These are phyloP conservation scores for Immersiella caudata DNA, from an alignment of 495 filamentous ascomycete species.

Conservation along the genomic window DNA sequence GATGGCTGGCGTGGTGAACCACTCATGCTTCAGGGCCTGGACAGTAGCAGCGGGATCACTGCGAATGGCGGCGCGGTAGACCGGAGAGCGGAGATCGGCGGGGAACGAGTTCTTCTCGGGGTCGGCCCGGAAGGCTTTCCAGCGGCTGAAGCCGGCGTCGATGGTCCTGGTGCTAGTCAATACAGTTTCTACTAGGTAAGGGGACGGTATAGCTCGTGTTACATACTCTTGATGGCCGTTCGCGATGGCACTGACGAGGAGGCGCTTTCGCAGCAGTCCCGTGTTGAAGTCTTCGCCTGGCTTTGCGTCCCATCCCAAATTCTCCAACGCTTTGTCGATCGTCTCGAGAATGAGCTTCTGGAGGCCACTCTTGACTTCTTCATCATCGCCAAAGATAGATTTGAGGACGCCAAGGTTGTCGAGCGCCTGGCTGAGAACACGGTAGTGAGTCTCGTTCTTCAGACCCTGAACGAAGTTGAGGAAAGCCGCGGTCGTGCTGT, in stretches of 20 bases:
- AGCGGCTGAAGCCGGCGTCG: conserved; percentile 71
- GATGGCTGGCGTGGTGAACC: conserved; percentile 74
- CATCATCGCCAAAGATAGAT: conserved; percentile 56
- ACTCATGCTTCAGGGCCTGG: conserved; percentile 75
- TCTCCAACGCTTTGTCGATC: conserved; percentile 68
- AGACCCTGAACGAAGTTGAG: conserved; percentile 81
- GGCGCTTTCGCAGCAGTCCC: conserved; percentile 74
- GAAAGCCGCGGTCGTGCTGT: conserved; percentile 76
- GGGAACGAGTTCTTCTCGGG: conserved; percentile 69
- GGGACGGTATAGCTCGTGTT: background rate
- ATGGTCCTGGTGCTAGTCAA: conserved; percentile 53
- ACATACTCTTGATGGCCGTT: conserved; percentile 72
- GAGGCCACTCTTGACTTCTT: conserved; percentile 61
- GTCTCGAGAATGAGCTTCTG: conserved; percentile 74
- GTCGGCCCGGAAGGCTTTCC: conserved; percentile 71
- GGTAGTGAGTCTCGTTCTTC: conserved; percentile 75
- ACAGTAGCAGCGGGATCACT: conserved; percentile 68
- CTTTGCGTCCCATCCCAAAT: conserved; percentile 82
- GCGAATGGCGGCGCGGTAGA: conserved; percentile 79
- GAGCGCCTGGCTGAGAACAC: conserved; percentile 86
- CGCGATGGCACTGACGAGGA: conserved; percentile 73
- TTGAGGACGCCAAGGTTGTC: conserved; percentile 62
- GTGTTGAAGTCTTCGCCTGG: conserved; percentile 78
- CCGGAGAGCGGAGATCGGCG: conserved; percentile 73
- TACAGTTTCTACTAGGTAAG: background rate